Conservation (phyloP, 768 basidiomycete genomes). For the Lactifluus volemus region DNA sequence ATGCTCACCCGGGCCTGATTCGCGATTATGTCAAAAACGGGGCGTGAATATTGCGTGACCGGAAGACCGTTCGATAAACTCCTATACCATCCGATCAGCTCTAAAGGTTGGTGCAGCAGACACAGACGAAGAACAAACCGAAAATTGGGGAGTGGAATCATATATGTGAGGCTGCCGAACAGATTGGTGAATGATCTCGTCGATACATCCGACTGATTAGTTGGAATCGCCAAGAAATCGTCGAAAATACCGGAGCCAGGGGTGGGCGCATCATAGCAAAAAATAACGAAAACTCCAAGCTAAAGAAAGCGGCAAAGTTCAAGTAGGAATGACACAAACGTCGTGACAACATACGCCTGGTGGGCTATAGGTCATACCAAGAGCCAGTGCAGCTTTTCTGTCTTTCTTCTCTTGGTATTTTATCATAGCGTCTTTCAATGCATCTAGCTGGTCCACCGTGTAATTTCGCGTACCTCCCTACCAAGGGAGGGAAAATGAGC, state of each 20-base stretch:
- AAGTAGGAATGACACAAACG: background rate
- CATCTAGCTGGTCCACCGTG: background rate
- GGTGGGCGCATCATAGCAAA: slow-evolving; percentile 19
- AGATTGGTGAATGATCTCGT: background rate
- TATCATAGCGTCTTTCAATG: background rate
- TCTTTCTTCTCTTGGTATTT: slow-evolving; percentile 2
- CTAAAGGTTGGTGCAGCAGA: background rate
- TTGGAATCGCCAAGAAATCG: slow-evolving; percentile 14
- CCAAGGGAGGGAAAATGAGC: background rate
- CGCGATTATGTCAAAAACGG: background rate
- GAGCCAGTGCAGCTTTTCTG: background rate
- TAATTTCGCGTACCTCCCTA: background rate
- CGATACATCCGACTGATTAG: background rate
- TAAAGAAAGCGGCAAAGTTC: background rate
- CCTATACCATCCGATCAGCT: background rate
- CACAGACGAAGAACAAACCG: background rate
- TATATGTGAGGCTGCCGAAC: background rate
- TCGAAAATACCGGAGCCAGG: slow-evolving; percentile 14
- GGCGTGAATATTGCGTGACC: background rate
- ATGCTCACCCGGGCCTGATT: background rate
- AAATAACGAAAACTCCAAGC: background rate
- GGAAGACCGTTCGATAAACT: background rate
- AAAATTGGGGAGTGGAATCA: background rate
- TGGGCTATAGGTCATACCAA: background rate
- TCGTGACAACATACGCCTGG: background rate